Evolutionary conservation across 2,329 filamentous ascomycete genomes (phyloP).

Genomic region (Onygena corvina): DNA sequence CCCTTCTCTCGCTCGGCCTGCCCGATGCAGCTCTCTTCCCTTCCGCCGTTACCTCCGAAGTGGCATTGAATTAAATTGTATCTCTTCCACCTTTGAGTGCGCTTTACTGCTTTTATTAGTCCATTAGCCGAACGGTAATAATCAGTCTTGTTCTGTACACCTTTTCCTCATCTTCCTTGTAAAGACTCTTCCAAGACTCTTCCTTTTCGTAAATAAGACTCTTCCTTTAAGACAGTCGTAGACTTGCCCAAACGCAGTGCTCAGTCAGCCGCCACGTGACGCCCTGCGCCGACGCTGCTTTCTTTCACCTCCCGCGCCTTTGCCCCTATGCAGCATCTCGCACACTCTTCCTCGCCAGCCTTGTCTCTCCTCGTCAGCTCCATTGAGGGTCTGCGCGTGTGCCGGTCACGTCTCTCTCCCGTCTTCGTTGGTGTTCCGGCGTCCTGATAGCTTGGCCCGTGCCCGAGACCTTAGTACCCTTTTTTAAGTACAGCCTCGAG

Average conservation of each 20-base stretch:
- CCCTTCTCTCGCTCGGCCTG: not conserved
- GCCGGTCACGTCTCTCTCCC: too few relatives aligned
- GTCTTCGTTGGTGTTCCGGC: too few relatives aligned
- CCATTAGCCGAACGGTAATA: conserved; percentile 3
- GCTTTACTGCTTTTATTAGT: conserved; percentile 5
- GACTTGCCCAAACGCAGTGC: not conserved
- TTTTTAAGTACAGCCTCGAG: too few relatives aligned
- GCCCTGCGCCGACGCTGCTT: not conserved
- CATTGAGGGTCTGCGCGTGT: too few relatives aligned
- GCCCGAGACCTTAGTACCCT: too few relatives aligned
- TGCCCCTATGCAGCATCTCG: not conserved
- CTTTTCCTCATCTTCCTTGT: too few relatives aligned
- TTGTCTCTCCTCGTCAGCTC: too few relatives aligned
- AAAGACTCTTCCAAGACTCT: too few relatives aligned
- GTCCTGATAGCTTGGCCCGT: too few relatives aligned
- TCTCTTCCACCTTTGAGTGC: not conserved
- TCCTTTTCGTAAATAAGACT: too few relatives aligned
- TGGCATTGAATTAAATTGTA: conserved; percentile 6
- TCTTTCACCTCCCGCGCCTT: not conserved
- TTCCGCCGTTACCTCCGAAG: not conserved
- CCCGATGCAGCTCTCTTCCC: not conserved
- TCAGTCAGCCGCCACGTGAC: not conserved
- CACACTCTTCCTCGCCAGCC: not conserved
- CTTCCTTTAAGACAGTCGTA: too few relatives aligned
- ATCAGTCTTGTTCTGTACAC: not conserved